Percentiles rank a stretch among this genome's conserved stretches.
Conservation (phyloP, 2,329 filamentous ascomycete genomes). For the Chlorencoelia australis region DNA sequence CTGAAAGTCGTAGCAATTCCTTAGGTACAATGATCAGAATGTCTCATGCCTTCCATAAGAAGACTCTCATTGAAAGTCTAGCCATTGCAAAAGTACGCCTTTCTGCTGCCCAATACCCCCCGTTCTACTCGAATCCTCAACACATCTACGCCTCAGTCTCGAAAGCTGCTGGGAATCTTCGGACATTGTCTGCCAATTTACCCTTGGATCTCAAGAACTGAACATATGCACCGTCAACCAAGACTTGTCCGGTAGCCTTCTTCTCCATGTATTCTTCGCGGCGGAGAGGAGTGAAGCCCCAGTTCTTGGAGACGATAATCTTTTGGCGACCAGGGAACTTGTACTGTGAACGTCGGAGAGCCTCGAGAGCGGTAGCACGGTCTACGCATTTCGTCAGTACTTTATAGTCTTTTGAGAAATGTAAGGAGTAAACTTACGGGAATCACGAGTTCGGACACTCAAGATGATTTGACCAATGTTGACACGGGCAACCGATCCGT, state of each 20-base stretch:
- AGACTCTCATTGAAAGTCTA: constrained; percentile 17
- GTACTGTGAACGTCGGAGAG: constrained; percentile 98
- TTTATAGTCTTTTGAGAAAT: background rate
- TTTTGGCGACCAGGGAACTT: constrained; percentile 99
- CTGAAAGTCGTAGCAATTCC: constrained; percentile 24
- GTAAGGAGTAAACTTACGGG: constrained; percentile 45
- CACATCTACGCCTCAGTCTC: constrained; percentile 26
- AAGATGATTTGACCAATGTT: constrained; percentile 99
- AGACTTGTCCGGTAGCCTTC: constrained; percentile 86
- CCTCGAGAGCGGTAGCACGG: constrained; percentile 91
- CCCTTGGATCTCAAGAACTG: constrained; percentile 98
- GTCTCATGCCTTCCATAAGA: constrained; percentile 9
- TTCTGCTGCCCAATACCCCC: constrained; percentile 13
- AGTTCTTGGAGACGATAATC: constrained; percentile 99
- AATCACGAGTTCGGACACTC: constrained; percentile 93
- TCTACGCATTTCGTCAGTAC: constrained; percentile 38
- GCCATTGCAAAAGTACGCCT: constrained; percentile 25
- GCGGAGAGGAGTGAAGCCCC: constrained; percentile 97
- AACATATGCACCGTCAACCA: constrained; percentile 98
- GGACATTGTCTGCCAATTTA: constrained; percentile 74
- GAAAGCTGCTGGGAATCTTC: constrained; percentile 92
- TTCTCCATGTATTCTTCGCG: constrained; percentile 96
- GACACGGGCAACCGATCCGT: constrained; percentile 97
- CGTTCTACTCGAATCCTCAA: constrained; percentile 5
- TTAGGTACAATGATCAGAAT: constrained; percentile 22